Evolutionary conservation across 352 stramenopile genomes (phyloP).

Genomic region (Phytophthora cactorum): DNA sequence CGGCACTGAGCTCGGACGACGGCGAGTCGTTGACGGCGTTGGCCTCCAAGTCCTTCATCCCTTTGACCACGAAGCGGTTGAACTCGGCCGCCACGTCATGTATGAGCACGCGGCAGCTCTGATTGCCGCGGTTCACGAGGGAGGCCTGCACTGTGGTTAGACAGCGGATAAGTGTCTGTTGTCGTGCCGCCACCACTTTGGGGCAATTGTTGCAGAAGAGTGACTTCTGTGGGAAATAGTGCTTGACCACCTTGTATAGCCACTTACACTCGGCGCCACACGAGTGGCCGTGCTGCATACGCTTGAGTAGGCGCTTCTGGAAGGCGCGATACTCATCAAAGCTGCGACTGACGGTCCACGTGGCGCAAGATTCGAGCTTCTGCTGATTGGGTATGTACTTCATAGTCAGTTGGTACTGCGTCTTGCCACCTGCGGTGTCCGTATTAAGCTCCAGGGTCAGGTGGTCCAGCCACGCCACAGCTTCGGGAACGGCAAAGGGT

Average conservation of each 20-base stretch:
- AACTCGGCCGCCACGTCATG: slow-evolving; percentile 42
- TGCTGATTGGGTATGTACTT: slow-evolving; percentile 27
- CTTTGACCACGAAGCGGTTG: slow-evolving; percentile 44
- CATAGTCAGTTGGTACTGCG: slow-evolving; percentile 45
- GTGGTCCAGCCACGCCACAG: slow-evolving; percentile 45
- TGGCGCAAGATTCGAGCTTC: slow-evolving; percentile 33
- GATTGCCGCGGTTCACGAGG: slow-evolving; percentile 47
- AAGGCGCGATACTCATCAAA: slow-evolving; percentile 60
- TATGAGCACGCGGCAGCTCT: slow-evolving; percentile 40
- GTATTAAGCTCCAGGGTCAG: slow-evolving; percentile 36
- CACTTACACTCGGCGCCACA: slow-evolving; percentile 71
- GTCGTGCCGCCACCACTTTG: slow-evolving; percentile 38
- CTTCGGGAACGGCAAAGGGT: slow-evolving; percentile 30
- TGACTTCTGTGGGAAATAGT: slow-evolving; percentile 65
- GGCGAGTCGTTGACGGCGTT: slow-evolving; percentile 28
- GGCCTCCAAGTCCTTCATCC: slow-evolving; percentile 40
- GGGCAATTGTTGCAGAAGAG: slow-evolving; percentile 46
- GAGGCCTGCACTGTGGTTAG: slow-evolving; percentile 45
- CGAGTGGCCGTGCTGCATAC: slow-evolving; percentile 57
- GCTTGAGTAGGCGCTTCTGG: slow-evolving; percentile 52
- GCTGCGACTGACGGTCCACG: slow-evolving; percentile 40
- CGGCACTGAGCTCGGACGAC: slow-evolving; percentile 37
- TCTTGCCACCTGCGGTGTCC: slow-evolving; percentile 22
- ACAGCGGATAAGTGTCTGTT: slow-evolving; percentile 46
- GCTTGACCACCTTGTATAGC: slow-evolving; percentile 67